Evolutionary conservation across 345 rosid species (phyloP).

Genomic region (Boechera divaricarpa): DNA sequence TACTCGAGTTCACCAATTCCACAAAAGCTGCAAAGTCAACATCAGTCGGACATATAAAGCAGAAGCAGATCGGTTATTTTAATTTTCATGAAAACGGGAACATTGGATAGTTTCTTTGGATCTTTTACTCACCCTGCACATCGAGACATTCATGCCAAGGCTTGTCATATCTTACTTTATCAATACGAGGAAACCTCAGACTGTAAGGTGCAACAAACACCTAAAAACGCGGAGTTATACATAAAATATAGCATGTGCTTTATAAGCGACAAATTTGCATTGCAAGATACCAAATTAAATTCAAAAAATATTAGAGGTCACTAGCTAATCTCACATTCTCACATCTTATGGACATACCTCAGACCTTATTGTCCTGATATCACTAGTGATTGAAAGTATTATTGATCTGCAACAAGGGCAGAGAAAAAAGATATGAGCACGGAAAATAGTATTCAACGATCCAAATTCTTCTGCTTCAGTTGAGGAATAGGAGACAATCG

Average conservation of each 20-base stretch:
- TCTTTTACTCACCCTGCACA: slow-evolving; percentile 72
- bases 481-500: neutral
- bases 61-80: neutral
- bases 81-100: slow-evolving; percentile 5
- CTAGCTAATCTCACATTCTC: slow-evolving; percentile 19
- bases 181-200: slow-evolving; percentile 97
- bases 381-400: slow-evolving; percentile 89
- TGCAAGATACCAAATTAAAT: slow-evolving; percentile 18
- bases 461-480: slow-evolving; percentile 24
- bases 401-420: slow-evolving; percentile 66
- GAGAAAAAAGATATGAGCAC: slow-evolving; percentile 21
- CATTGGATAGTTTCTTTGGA: neutral
- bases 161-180: slow-evolving; percentile 93
- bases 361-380: slow-evolving; percentile 90
- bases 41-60: slow-evolving; percentile 4
- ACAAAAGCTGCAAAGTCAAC: slow-evolving; percentile 68
- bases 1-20: slow-evolving; percentile 84
- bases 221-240: slow-evolving; percentile 45
- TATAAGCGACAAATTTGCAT: slow-evolving; percentile 5
- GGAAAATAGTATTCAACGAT: slow-evolving; percentile 6
- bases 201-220: slow-evolving; percentile 96
- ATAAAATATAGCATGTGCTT: slow-evolving; percentile 20
- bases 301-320: neutral
- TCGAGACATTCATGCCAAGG: slow-evolving; percentile 98
- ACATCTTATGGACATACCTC: slow-evolving; percentile 63